A percentile compares a stretch with the other conserved stretches of the same genome.
phyloP scores from a whole-genome alignment of 2,329 filamentous ascomycete species.

The Paraconiothyrium brasiliense region DNA sequence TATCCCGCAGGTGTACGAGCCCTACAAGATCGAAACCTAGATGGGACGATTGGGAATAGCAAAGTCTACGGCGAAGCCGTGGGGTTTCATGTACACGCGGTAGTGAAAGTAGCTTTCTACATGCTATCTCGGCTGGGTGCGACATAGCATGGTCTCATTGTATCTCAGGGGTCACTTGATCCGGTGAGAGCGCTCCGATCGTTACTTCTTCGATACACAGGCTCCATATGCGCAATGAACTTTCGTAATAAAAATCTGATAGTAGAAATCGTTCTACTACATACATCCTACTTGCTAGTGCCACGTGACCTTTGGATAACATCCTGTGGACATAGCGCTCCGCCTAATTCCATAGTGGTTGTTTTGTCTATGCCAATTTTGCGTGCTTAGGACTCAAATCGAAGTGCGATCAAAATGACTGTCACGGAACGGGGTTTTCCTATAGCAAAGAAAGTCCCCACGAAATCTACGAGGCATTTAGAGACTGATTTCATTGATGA shows the following conservation, averaged over 20 bases:
- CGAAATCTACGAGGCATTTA: no score
- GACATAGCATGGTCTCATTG: not conserved
- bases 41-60: not conserved
- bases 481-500: not conserved
- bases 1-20: conserved; percentile 5
- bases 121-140: not conserved
- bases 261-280: not conserved
- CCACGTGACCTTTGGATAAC: not conserved
- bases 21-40: not conserved
- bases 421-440: no score
- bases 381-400: no score
- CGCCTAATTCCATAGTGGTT: no score
- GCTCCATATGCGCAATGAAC: conserved; percentile 1
- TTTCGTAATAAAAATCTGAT: not conserved
- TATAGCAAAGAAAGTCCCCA: no score
- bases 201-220: not conserved
- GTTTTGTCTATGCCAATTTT: no score
- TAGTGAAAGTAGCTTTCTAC: conserved; percentile 1
- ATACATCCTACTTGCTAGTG: not conserved
- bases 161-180: conserved; percentile 7
- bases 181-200: conserved; percentile 5
- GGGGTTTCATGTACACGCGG: not conserved
- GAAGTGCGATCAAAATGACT: no score
- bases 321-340: no score
- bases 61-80: not conserved